Conservation (phyloP, 2,329 filamentous ascomycete species). For the Aspergillus quadrilineatus region DNA sequence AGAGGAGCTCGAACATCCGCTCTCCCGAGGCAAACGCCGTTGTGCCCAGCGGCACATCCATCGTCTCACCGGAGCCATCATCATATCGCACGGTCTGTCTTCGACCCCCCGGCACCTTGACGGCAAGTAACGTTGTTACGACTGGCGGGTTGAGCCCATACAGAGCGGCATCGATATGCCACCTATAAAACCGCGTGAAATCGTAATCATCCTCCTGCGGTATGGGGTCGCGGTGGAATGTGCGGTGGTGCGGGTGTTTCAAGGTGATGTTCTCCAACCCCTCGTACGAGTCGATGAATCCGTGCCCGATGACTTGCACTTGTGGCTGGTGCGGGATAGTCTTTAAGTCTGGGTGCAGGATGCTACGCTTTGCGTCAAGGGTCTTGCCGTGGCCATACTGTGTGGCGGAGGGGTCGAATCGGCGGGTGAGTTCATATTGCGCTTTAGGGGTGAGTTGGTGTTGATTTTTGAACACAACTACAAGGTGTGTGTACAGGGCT, state of each 20-base stretch:
- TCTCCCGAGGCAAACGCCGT: constrained; percentile 74
- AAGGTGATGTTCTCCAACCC: constrained; percentile 67
- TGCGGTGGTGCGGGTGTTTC: constrained; percentile 73
- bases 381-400: constrained; percentile 76
- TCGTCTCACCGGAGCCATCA: constrained; percentile 64
- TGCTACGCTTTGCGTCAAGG: constrained; percentile 62
- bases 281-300: constrained; percentile 67
- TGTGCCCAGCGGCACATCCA: constrained; percentile 70
- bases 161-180: constrained; percentile 78
- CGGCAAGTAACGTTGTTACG: constrained; percentile 70
- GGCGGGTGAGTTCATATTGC: constrained; percentile 71
- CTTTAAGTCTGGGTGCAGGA: constrained; percentile 77
- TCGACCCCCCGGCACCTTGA: constrained; percentile 67
- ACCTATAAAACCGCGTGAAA: constrained; percentile 66
- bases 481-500: constrained; percentile 66
- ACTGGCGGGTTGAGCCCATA: constrained; percentile 73
- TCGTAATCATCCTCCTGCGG: constrained; percentile 60
- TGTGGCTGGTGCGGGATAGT: constrained; percentile 78
- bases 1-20: constrained; percentile 67
- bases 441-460: constrained; percentile 63
- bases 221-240: constrained; percentile 68
- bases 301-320: constrained; percentile 78
- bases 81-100: constrained; percentile 70
- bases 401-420: constrained; percentile 66
- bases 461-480: constrained; percentile 71